Percentiles rank a stretch among this genome's conserved stretches.
Evolutionary conservation across 2,329 filamentous ascomycete species (phyloP).

Genomic region (Elsinoe fawcettii): DNA sequence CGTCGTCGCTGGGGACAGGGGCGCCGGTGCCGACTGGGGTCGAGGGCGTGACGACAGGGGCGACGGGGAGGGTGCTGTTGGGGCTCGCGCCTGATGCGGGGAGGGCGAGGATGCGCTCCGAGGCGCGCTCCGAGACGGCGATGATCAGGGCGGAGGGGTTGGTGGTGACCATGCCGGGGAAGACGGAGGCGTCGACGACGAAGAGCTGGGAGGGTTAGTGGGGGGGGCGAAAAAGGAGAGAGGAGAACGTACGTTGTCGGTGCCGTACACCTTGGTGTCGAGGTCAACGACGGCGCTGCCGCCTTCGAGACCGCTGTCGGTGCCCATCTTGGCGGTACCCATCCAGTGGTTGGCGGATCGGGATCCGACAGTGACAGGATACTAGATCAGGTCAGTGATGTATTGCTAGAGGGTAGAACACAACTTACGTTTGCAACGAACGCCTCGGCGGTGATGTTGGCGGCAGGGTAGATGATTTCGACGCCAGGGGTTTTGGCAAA

Average conservation of each 20-base stretch:
- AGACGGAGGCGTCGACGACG: constrained; percentile 60
- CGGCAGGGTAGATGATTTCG: constrained; percentile 48
- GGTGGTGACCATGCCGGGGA: constrained; percentile 60
- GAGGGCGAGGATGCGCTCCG: constrained; percentile 44
- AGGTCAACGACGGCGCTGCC: constrained; percentile 43
- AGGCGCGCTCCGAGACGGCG: constrained; percentile 55
- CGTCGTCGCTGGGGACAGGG: neutral
- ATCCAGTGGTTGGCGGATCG: constrained; percentile 40
- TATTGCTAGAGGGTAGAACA: neutral
- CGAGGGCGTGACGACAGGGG: constrained; percentile 3
- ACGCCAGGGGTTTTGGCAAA: constrained; percentile 49
- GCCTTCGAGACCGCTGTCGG: constrained; percentile 36
- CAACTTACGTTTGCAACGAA: constrained; percentile 42
- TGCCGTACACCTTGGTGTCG: constrained; percentile 49
- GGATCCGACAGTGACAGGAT: constrained; percentile 34
- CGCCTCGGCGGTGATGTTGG: constrained; percentile 46
- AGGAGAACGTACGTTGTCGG: constrained; percentile 44
- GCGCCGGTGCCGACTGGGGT: neutral
- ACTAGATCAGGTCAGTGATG: constrained; percentile 9
- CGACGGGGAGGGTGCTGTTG: constrained; percentile 3
- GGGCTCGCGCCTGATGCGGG: constrained; percentile 4
- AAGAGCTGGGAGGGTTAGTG: constrained; percentile 37
- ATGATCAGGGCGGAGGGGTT: constrained; percentile 62
- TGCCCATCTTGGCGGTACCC: constrained; percentile 34
- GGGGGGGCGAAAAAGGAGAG: neutral